phyloP scores from a whole-genome alignment of 2,329 filamentous ascomycete genomes.

The Onygenales sp. region DNA sequence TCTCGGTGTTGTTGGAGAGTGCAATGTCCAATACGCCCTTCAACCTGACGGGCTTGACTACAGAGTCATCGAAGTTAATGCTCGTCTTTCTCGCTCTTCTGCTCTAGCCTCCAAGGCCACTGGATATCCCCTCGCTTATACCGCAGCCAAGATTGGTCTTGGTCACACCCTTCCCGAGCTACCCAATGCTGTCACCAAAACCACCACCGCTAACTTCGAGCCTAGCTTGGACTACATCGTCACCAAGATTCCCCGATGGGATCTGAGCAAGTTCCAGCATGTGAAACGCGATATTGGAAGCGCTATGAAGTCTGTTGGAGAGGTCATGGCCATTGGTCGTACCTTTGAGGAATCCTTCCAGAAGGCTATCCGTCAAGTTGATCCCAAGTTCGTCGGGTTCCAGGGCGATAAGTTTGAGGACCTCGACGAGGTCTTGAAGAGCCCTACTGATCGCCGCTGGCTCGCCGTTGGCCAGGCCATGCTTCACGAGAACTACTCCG shows the following conservation, averaged over 20 bases:
- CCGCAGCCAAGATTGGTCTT: slow-evolving; percentile 94
- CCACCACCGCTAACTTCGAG: slow-evolving; percentile 97
- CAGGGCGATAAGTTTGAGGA: slow-evolving; percentile 93
- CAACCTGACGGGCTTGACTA: slow-evolving; percentile 97
- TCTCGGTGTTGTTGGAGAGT: slow-evolving; percentile 93
- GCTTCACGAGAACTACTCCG: slow-evolving; percentile 91
- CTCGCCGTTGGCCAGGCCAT: slow-evolving; percentile 95
- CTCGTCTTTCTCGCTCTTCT: slow-evolving; percentile 93
- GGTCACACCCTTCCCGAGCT: slow-evolving; percentile 92
- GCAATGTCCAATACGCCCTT: slow-evolving; percentile 95
- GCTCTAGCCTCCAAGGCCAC: slow-evolving; percentile 96
- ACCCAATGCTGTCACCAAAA: slow-evolving; percentile 96
- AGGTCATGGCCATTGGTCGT: slow-evolving; percentile 98
- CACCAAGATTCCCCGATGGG: slow-evolving; percentile 97
- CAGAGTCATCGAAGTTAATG: slow-evolving; percentile 97
- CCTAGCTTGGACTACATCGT: slow-evolving; percentile 96
- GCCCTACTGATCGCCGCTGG: slow-evolving; percentile 95
- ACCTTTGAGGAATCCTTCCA: slow-evolving; percentile 99
- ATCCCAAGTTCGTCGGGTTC: slow-evolving; percentile 84
- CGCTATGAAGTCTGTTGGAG: slow-evolving; percentile 97
- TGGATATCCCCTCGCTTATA: slow-evolving; percentile 93
- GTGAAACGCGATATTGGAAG: slow-evolving; percentile 96
- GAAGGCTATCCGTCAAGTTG: slow-evolving; percentile 95
- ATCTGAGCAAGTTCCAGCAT: slow-evolving; percentile 97
- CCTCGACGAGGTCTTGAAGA: slow-evolving; percentile 78